phyloP scores from a whole-genome alignment of 805 yeast species.

The Ogataea siamensis region DNA sequence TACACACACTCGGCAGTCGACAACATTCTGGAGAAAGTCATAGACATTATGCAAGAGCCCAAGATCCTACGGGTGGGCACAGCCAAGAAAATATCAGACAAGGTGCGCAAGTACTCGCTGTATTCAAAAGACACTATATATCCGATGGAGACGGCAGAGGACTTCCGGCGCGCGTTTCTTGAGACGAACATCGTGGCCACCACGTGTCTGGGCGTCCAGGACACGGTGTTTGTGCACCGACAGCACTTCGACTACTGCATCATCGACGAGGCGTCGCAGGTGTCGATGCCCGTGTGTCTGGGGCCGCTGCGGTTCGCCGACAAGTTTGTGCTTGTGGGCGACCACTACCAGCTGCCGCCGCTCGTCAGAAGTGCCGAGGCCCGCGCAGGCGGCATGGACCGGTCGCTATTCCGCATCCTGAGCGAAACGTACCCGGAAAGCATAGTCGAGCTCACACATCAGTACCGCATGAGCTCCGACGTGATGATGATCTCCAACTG shows the following conservation, averaged over 20 bases:
- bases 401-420: constrained; percentile 71
- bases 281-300: constrained; percentile 83
- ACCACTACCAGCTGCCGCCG: constrained; percentile 92
- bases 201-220: constrained; percentile 77
- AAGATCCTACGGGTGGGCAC: constrained; percentile 69
- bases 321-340: constrained; percentile 91
- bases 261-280: constrained; percentile 95
- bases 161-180: constrained; percentile 46
- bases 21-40: constrained; percentile 77
- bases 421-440: constrained; percentile 71
- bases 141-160: constrained; percentile 37
- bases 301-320: constrained; percentile 83
- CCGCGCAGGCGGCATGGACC: constrained; percentile 58
- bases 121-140: constrained; percentile 33
- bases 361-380: constrained; percentile 72
- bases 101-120: constrained; percentile 53
- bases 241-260: constrained; percentile 84
- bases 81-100: constrained; percentile 57
- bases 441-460: constrained; percentile 74
- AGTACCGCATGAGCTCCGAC: constrained; percentile 90
- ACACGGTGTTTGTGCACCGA: constrained; percentile 53
- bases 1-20: constrained; percentile 97
- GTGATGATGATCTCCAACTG: constrained; percentile 81
- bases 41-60: constrained; percentile 37
- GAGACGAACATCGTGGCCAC: constrained; percentile 78